These are phyloP conservation scores for Byssothecium circinans DNA, from an alignment of 2,329 filamentous ascomycete species.

Conservation along the genomic window DNA sequence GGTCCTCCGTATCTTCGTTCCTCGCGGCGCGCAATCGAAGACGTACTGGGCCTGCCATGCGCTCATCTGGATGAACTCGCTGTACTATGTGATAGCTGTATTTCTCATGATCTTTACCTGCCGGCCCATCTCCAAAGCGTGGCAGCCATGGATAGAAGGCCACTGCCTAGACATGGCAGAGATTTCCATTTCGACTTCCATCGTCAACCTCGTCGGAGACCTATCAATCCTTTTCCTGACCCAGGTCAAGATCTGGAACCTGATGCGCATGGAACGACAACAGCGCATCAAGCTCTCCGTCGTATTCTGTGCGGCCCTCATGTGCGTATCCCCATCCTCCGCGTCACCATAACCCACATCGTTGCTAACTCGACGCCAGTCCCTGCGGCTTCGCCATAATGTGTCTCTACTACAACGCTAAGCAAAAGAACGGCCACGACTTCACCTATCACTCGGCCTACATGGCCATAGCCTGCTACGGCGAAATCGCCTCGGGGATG, in stretches of 20 bases:
- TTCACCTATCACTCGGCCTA: conserved; percentile 9
- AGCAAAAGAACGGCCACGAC: conserved; percentile 6
- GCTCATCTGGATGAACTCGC: conserved; percentile 9
- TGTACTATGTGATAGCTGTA: conserved; percentile 11
- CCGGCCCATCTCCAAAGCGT: conserved; percentile 11
- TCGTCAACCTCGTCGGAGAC: conserved; percentile 14
- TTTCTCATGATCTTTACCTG: conserved; percentile 17
- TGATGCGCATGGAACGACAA: conserved; percentile 9
- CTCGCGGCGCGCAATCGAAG: conserved; percentile 14
- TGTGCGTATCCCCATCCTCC: conserved; percentile 8
- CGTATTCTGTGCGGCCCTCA: conserved; percentile 17
- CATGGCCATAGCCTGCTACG: conserved; percentile 18
- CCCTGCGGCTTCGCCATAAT: conserved; percentile 16
- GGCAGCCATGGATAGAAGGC: conserved; percentile 15
- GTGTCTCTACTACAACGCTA: conserved; percentile 18
- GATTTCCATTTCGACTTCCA: conserved; percentile 11
- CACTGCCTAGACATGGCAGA: conserved; percentile 10
- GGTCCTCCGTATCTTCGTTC: conserved; percentile 16
- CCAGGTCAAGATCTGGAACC: conserved; percentile 16
- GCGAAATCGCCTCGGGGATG: conserved; percentile 18
- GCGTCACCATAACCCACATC: background rate
- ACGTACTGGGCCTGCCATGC: conserved; percentile 12
- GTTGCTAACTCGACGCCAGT: conserved; percentile 2
- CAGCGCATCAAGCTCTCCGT: conserved; percentile 13
- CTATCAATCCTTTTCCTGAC: conserved; percentile 12